These are phyloP conservation scores for Epichloe gansuensis DNA, from an alignment of 2,329 filamentous ascomycete genomes.

Conservation along the genomic window DNA sequence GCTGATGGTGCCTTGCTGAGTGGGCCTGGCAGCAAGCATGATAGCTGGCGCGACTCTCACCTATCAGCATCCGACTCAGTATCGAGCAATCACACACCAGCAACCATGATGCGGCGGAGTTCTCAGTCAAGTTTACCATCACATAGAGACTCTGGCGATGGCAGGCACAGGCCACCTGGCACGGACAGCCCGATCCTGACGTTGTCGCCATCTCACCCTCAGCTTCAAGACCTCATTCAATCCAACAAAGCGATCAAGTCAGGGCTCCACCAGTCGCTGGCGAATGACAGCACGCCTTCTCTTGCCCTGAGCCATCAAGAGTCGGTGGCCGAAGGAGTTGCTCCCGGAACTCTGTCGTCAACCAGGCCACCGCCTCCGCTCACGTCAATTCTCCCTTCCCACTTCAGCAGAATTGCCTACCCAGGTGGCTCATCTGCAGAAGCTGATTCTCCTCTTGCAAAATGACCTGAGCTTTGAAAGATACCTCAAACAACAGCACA, in stretches of 20 bases:
- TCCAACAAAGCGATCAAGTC: conserved; percentile 47
- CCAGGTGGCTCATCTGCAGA: conserved; percentile 47
- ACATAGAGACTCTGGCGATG: conserved; percentile 31
- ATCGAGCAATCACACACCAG: conserved; percentile 25
- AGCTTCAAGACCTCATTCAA: conserved; percentile 48
- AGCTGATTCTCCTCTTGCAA: conserved; percentile 62
- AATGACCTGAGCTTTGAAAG: conserved; percentile 77
- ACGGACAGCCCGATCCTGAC: conserved; percentile 52
- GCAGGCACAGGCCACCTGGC: conserved; percentile 23
- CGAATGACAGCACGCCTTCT: conserved; percentile 47
- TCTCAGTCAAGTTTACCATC: conserved; percentile 43
- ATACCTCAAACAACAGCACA: conserved; percentile 73
- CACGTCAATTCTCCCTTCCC: conserved; percentile 17
- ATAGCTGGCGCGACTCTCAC: conserved; percentile 42
- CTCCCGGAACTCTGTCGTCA: conserved; percentile 13
- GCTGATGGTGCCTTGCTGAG: conserved; percentile 29
- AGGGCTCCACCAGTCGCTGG: conserved; percentile 40
- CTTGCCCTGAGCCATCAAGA: conserved; percentile 40
- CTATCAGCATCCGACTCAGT: conserved; percentile 36
- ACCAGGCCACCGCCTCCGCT: conserved; percentile 15
- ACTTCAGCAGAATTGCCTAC: conserved; percentile 22
- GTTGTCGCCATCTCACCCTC: conserved; percentile 38
- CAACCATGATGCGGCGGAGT: conserved; percentile 23
- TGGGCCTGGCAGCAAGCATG: conserved; percentile 22
- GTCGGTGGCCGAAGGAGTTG: conserved; percentile 26